These are phyloP conservation scores for Boletellus ananas DNA, from an alignment of 768 basidiomycete species.

Conservation along the genomic window DNA sequence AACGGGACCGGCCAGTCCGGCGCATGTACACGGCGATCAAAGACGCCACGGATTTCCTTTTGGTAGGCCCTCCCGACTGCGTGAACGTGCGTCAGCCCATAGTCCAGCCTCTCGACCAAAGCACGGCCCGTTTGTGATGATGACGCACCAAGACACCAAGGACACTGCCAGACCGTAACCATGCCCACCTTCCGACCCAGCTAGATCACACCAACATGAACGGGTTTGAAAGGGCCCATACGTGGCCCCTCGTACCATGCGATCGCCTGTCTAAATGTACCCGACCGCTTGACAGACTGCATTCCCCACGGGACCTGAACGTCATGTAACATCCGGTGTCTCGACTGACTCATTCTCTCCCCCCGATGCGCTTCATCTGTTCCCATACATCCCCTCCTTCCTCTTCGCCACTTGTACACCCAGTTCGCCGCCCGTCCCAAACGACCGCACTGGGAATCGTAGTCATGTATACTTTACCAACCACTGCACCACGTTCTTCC, in stretches of 20 bases:
- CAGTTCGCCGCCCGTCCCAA: conserved; percentile 50
- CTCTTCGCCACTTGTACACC: conserved; percentile 14
- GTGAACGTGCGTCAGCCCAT: conserved; percentile 48
- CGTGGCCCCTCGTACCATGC: conserved; percentile 48
- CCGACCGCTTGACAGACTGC: not conserved
- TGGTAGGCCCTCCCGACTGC: conserved; percentile 47
- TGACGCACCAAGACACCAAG: conserved; percentile 75
- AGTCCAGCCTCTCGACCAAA: conserved; percentile 89
- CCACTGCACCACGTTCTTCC: conserved; percentile 54
- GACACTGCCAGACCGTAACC: conserved; percentile 74
- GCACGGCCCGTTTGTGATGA: conserved; percentile 88
- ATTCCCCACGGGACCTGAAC: not conserved
- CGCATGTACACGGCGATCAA: conserved; percentile 55
- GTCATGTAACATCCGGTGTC: not conserved
- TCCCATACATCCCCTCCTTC: conserved; percentile 69
- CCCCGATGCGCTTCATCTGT: conserved; percentile 52
- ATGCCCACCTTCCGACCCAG: conserved; percentile 1
- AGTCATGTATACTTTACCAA: conserved; percentile 63
- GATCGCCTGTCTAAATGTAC: not conserved
- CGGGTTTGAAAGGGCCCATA: conserved; percentile 87
- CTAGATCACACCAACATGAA: conserved; percentile 71
- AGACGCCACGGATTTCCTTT: conserved; percentile 67
- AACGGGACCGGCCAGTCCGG: conserved; percentile 57
- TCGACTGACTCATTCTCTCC: conserved; percentile 27
- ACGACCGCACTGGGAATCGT: conserved; percentile 57